Percentiles rank a stretch among this genome's conserved stretches.
phyloP scores from a whole-genome alignment of 1,139 yeast genomes.

The Tardiomyces digboiensis region DNA sequence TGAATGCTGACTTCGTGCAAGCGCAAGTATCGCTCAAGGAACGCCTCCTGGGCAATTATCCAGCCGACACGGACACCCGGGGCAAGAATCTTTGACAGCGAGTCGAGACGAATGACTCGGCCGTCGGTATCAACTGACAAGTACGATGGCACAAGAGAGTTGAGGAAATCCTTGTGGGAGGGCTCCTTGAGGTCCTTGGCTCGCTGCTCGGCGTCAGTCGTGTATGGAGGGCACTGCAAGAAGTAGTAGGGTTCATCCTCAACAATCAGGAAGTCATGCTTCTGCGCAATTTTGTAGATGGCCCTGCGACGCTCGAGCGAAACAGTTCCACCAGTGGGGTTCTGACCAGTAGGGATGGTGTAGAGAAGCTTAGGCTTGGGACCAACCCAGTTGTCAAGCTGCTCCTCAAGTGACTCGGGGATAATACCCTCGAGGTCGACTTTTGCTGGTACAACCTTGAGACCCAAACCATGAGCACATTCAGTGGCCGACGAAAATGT shows the following conservation, averaged over 20 bases:
- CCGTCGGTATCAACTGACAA: conserved; percentile 77
- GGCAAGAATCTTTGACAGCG: conserved; percentile 86
- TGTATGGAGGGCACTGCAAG: conserved; percentile 49
- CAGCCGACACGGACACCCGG: conserved; percentile 92
- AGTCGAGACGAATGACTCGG: conserved; percentile 82
- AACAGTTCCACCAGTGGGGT: conserved; percentile 86
- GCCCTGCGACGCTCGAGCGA: conserved; percentile 60
- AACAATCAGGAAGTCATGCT: conserved; percentile 69
- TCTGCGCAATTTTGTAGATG: conserved; percentile 62
- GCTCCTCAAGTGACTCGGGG: conserved; percentile 58
- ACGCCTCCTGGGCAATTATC: conserved; percentile 64
- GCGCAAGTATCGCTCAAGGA: conserved; percentile 62
- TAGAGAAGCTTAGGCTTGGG: conserved; percentile 72
- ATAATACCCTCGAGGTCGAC: conserved; percentile 76
- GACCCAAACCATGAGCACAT: conserved; percentile 67
- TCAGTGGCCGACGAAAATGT: conserved; percentile 81
- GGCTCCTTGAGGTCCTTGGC: conserved; percentile 34
- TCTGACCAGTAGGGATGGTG: conserved; percentile 89
- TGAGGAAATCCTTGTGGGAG: conserved; percentile 44
- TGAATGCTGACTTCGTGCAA: conserved; percentile 80
- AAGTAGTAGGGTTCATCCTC: conserved; percentile 97
- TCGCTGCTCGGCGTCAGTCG: conserved; percentile 23
- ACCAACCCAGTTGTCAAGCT: conserved; percentile 62
- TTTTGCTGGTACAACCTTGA: conserved; percentile 58
- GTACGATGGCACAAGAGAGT: conserved; percentile 69